These are phyloP conservation scores for Zasmidium angulare DNA, from an alignment of 2,329 filamentous ascomycete genomes.

Conservation along the genomic window DNA sequence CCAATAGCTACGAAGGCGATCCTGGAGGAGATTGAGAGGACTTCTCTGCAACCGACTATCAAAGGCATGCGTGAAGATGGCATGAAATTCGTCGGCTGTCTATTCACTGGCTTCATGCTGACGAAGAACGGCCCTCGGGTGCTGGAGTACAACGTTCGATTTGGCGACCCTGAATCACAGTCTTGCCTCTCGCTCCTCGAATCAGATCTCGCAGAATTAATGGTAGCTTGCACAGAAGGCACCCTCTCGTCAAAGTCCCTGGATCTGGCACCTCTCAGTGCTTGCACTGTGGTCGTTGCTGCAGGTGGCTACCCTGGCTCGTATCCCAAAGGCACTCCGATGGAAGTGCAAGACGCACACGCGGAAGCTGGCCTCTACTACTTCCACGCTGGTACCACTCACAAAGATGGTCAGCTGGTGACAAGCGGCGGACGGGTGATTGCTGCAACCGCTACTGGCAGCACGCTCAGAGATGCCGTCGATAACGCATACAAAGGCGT, in stretches of 20 bases:
- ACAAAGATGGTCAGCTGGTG: slow-evolving; percentile 63
- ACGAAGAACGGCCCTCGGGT: slow-evolving; percentile 76
- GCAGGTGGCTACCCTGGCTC: slow-evolving; percentile 85
- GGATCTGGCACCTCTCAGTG: slow-evolving; percentile 55
- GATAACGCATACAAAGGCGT: slow-evolving; percentile 85
- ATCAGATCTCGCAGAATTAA: slow-evolving; percentile 82
- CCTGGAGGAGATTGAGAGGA: slow-evolving; percentile 74
- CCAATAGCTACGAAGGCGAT: slow-evolving; percentile 55
- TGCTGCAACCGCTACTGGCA: slow-evolving; percentile 78
- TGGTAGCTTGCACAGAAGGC: slow-evolving; percentile 79
- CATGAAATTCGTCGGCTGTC: slow-evolving; percentile 68
- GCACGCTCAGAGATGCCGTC: slow-evolving; percentile 77
- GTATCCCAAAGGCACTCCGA: slow-evolving; percentile 75
- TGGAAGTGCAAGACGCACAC: slow-evolving; percentile 55
- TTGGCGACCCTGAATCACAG: slow-evolving; percentile 90
- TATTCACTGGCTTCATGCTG: slow-evolving; percentile 94
- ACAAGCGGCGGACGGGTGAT: slow-evolving; percentile 90
- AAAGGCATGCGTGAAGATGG: slow-evolving; percentile 79
- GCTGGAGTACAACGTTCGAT: slow-evolving; percentile 90
- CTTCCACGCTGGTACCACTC: slow-evolving; percentile 88
- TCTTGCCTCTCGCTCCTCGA: slow-evolving; percentile 80
- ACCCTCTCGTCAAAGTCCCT: slow-evolving; percentile 59
- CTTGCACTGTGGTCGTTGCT: slow-evolving; percentile 90
- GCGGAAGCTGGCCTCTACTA: slow-evolving; percentile 59
- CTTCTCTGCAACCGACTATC: slow-evolving; percentile 85